phyloP scores from a whole-genome alignment of 306 rosid species.

The Glycine latifolia region DNA sequence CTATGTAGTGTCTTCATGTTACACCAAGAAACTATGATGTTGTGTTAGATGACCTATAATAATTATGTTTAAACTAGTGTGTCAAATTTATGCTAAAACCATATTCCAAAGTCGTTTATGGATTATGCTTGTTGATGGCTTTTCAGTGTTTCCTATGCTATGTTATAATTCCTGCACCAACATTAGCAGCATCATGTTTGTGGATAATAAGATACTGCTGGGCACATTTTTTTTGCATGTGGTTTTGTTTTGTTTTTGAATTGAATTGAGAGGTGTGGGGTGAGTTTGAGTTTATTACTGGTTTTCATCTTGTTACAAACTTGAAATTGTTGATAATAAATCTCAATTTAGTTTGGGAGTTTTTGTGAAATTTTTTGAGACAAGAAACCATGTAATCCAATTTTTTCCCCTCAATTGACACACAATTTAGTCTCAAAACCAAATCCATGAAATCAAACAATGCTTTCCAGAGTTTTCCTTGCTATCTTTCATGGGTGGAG shows the following conservation, averaged over 20 bases:
- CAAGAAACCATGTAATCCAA: background rate
- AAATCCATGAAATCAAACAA: too few species aligned
- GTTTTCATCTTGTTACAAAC: background rate
- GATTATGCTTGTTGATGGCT: background rate
- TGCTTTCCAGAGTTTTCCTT: too few species aligned
- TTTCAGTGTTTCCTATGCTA: background rate
- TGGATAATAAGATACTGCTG: background rate
- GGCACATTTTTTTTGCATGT: background rate
- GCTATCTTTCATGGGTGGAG: too few species aligned
- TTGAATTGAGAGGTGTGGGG: slow-evolving; percentile 2
- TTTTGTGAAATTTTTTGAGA: background rate
- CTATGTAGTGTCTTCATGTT: background rate
- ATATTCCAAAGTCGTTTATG: background rate
- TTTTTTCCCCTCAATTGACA: too few species aligned
- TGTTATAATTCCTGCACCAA: background rate
- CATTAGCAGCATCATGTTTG: background rate
- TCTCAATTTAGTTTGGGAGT: too few species aligned
- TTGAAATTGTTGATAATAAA: background rate
- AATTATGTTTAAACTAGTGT: slow-evolving; percentile 8
- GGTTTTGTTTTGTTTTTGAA: background rate
- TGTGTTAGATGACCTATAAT: slow-evolving; percentile 21
- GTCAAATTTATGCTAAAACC: slow-evolving; percentile 4
- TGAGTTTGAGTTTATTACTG: background rate
- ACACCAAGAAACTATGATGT: slow-evolving; percentile 12
- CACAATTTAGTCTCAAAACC: too few species aligned